phyloP scores from a whole-genome alignment of 306 rosid species.

The Delonix regia region DNA sequence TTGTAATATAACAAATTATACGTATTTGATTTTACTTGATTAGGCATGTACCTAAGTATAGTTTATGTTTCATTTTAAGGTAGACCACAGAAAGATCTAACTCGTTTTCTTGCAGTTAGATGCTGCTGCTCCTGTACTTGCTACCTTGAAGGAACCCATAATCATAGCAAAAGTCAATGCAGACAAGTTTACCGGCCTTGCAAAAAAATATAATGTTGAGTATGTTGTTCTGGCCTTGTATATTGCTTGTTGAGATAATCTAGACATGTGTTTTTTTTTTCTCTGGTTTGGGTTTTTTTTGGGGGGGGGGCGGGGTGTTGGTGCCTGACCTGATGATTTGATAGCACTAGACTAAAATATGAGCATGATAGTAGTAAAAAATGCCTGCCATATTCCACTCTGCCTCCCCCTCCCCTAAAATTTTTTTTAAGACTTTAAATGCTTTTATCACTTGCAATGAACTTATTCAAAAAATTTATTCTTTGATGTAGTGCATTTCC shows the following conservation, averaged over 20 bases:
- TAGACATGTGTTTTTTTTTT: conserved; percentile 12
- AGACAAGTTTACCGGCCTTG: conserved; percentile 76
- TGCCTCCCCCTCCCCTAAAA: not conserved
- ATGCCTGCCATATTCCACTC: not conserved
- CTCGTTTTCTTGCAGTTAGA: conserved; percentile 67
- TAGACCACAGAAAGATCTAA: conserved; percentile 14
- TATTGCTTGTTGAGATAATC: conserved; percentile 3
- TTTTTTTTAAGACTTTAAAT: not conserved
- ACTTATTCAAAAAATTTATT: conserved; percentile 23
- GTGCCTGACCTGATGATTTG: not conserved
- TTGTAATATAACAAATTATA: not conserved
- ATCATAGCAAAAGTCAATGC: conserved; percentile 83
- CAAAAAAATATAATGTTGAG: conserved; percentile 70
- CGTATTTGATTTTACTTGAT: conserved; percentile 6
- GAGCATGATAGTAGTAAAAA: not conserved
- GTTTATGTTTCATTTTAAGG: conserved; percentile 6
- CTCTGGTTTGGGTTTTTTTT: not conserved
- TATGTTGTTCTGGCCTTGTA: conserved; percentile 45
- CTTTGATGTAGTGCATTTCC: conserved; percentile 75
- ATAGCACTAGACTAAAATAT: not conserved
- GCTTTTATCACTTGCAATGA: conserved; percentile 20
- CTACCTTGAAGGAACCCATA: conserved; percentile 74
- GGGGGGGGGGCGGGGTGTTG: no score
- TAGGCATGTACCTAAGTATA: not conserved
- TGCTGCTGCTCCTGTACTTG: conserved; percentile 87